Conservation (phyloP, 1,284 basidiomycete genomes). For the Rhodotorula sp. region DNA sequence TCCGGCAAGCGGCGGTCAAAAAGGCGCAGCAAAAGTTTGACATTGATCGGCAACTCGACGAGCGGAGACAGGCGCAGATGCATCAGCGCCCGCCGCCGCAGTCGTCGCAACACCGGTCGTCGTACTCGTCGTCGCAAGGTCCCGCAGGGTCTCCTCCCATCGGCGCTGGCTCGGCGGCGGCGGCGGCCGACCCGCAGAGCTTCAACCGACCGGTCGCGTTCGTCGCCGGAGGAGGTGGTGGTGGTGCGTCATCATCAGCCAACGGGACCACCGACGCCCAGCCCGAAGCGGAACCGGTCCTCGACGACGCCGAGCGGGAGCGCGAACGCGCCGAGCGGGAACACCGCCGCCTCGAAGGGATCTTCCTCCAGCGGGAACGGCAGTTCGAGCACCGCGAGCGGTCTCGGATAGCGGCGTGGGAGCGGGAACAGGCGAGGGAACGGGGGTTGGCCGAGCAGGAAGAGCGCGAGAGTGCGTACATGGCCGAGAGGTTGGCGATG, state of each 20-base stretch:
- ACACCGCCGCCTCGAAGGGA: slow-evolving; percentile 24
- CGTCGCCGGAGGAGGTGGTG: slow-evolving; percentile 18
- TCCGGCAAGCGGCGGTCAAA: slow-evolving; percentile 46
- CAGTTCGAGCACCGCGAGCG: slow-evolving; percentile 42
- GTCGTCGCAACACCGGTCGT: slow-evolving; percentile 1
- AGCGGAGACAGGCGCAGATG: slow-evolving; percentile 22
- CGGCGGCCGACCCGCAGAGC: slow-evolving; percentile 31
- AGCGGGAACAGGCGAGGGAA: slow-evolving; percentile 39
- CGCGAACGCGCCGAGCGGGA: slow-evolving; percentile 36
- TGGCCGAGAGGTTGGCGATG: slow-evolving; percentile 32
- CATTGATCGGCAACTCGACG: slow-evolving; percentile 28
- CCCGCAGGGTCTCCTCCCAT: background rate
- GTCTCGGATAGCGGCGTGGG: slow-evolving; percentile 33
- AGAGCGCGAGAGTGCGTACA: slow-evolving; percentile 33
- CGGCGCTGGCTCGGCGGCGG: background rate
- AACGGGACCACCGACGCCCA: background rate
- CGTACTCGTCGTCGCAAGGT: background rate
- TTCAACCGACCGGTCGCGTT: slow-evolving; percentile 38
- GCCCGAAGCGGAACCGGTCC: slow-evolving; percentile 8
- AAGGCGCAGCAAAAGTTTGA: slow-evolving; percentile 39
- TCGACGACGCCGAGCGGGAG: slow-evolving; percentile 34
- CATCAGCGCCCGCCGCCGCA: slow-evolving; percentile 17
- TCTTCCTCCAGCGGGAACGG: slow-evolving; percentile 37
- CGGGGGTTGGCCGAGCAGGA: slow-evolving; percentile 30
- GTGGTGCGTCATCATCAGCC: background rate